Conservation (phyloP, 805 yeast genomes). For the Lachancea lanzarotensis region DNA sequence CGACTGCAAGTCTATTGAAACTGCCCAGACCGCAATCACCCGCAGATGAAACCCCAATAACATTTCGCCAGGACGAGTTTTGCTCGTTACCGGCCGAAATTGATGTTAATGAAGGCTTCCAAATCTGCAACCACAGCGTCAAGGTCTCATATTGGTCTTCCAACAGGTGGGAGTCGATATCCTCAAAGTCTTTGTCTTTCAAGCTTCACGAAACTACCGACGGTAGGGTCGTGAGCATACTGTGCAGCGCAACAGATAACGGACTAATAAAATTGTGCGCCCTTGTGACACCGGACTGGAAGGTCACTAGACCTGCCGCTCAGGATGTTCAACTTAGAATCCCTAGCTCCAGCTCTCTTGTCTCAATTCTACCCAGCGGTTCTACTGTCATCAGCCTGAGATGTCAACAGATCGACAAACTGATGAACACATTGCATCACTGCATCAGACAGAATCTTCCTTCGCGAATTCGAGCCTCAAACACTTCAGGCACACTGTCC, state of each 20-base stretch:
- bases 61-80: slow-evolving; percentile 1
- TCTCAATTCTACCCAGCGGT: slow-evolving; percentile 11
- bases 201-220: slow-evolving; percentile 5
- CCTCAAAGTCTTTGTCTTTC: slow-evolving; percentile 6
- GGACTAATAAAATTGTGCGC: slow-evolving; percentile 14
- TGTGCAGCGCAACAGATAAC: slow-evolving; percentile 8
- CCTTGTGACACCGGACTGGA: slow-evolving; percentile 18
- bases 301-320: slow-evolving; percentile 23
- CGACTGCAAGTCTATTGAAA: slow-evolving; percentile 1
- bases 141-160: slow-evolving; percentile 24
- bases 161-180: slow-evolving; percentile 19
- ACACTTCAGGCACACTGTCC: slow-evolving; percentile 23
- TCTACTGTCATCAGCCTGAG: slow-evolving; percentile 19
- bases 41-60: background rate
- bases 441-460: slow-evolving; percentile 18
- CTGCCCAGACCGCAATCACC: slow-evolving; percentile 6
- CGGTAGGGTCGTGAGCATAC: slow-evolving; percentile 10
- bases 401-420: slow-evolving; percentile 16
- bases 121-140: slow-evolving; percentile 15
- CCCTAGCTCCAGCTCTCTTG: slow-evolving; percentile 11
- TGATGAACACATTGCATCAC: slow-evolving; percentile 19
- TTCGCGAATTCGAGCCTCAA: slow-evolving; percentile 17
- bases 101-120: slow-evolving; percentile 5
- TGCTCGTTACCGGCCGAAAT: slow-evolving; percentile 12
- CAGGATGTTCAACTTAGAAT: slow-evolving; percentile 28